Base-by-base conservation (phyloP, 2,329 filamentous ascomycete species). In the Cytospora leucostoma region DNA sequence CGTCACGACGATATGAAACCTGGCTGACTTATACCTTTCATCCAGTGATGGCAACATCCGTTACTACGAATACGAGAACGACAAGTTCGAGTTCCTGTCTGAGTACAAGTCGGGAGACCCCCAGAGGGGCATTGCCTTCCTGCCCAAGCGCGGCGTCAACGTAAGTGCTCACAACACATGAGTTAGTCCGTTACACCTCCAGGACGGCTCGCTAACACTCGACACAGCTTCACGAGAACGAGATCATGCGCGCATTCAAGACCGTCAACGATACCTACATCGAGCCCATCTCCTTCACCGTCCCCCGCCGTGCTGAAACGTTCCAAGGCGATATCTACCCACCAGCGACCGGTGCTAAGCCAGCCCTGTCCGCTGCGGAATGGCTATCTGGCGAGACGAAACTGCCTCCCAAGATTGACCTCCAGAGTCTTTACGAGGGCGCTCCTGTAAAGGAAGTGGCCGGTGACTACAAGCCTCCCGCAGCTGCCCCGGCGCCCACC, bases 311-410 rank as follows among this genome's bases (percentile, higher is more conserved):
- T 67, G 92, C 95, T 61, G 93, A 97, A 77, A 92, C 90, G 58
- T 97, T 97, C 86, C 94, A 98, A 79, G 92, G 93, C 66, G 95
- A 99, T 74, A 97, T 99, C 71, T 99, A 92, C 77, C 95, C 94
- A 50, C 94, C 95, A 12, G 89, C 93, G 13, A 82, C 83, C 62
- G 94, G 95, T 66, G 75, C 85, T 60, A 96, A 92, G 77, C 87
- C 95, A 56, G 93, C 90, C 64, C 85, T 96, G 72, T 90, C 87
- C 62, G 85, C 90, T 49, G 78, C 84, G 53, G 93, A 98, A 69
- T 99, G 93, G 93, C 83, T 97, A 59, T 82, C 83, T 15, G 95
- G 95, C 67, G 95, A 96, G 80, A 89, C 89, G 17, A 92, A 82
- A 8, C 77, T 96, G 50, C 93, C 95, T 8, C 83, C 93, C 65